Base-by-base conservation (phyloP, 768 basidiomycete species). In the Termitomyces titanicus region DNA sequence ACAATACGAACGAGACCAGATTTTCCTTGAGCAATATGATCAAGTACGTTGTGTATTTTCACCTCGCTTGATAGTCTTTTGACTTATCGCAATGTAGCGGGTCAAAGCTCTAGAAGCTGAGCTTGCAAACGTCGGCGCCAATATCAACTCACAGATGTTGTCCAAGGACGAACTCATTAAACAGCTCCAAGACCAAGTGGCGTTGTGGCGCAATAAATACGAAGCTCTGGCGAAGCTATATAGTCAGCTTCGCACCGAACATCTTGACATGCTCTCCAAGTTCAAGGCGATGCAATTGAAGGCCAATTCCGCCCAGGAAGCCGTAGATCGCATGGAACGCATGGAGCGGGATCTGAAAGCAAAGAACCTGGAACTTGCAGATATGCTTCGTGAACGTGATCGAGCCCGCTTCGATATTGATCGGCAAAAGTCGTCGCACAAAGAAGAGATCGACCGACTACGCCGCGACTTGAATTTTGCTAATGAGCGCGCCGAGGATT, bases 321-420 rank as follows among this genome's bases (percentile, higher is more conserved):
- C 95, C 27, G 89, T 98, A 43, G 96, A 99, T 70, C 87, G 87
- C 61, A 98, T 99, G 94, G 97, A 98, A 70, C 80, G 95, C 55
- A 98, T 98, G 94, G 97, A 99, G 68, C 80, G 94, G 33, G 97
- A 99, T 68, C 77, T 98, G 63, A 99, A 98, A 74, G 80, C 92
- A n/a, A 99, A 99, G 82, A 99, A 98, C 67, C 72, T 99, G 53
- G 97, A 98, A 70, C 77, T 99, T 18, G 97, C 97, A 22, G 97
- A 98, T 68, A 99, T 99, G 97, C 89, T 99, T 62, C 83, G 96
- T 44, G 97, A 99, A 71, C 85, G 97, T 33, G 97, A 99, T 67
- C 81, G 95, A 53, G 94, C 96, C 34, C 79, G 97, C 42, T 98
- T 97, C 65, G 97, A 99, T 61, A 76, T 98, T 22, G 97, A 99